Evolutionary conservation across 2,329 filamentous ascomycete genomes (phyloP), one percentile per base, ranked within the genome.

Genomic region (Daldinia sp.): DNA sequence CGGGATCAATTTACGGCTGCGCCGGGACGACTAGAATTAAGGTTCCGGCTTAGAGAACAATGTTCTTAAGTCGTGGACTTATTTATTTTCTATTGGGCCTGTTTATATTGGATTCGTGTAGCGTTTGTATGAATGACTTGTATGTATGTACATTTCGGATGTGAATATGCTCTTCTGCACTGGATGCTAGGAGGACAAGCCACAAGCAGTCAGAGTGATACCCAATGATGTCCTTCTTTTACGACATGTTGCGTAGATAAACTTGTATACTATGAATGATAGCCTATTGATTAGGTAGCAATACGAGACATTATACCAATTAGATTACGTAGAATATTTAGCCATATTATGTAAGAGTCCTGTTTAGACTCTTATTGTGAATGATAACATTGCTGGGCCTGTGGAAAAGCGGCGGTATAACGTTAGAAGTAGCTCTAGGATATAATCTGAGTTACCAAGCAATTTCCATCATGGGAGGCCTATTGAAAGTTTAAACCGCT

Each of bases 1-100:
- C 50, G 57, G 50, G 72, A 73, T 30, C 64, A 68, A 41, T 73
- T 73, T 30, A 71, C 72, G 10, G 71, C 68, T 15, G 53, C 60
- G 12, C 68, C 68, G 2, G 68, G 72, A 4, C 39, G 50, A 7
- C 58, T 72, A 13, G 50, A 64, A 18, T 55, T 73, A 12, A 55
- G 28, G 10, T 72, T 73, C 55, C 44, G 37, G 41, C 30, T 66
- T 15, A 33, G 57, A 37, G 50, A 30, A n/a, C 39, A 33, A 63
- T 28, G 15, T 10, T 54, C n/a, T 44, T 35, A 10, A 42, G 12
- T 6, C 28, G 4, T 48, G 23, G 15, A 6, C 2, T 5, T 28
- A 48, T 48, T 7, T 15, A n/a, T 48, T 10, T 48, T 28, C 13
- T 28, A 26, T n/a, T 48, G 5, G 1, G 28, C 44, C 10, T 1